Conservation (phyloP, 768 basidiomycete genomes). For the Russula brevipes region DNA sequence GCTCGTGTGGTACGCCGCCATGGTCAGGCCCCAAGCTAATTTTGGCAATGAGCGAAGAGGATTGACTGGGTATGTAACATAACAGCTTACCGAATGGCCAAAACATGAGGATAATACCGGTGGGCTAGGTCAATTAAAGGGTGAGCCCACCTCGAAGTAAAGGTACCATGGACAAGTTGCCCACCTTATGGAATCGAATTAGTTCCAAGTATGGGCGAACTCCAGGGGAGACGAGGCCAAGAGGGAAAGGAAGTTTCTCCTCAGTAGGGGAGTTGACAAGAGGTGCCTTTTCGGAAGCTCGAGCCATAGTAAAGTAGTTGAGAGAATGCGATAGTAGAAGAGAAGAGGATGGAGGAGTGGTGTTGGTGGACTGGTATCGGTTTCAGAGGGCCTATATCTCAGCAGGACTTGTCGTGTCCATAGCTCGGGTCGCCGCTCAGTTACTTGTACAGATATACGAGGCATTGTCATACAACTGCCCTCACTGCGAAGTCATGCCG, state of each 20-base stretch:
- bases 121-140: background rate
- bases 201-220: conserved; percentile 26
- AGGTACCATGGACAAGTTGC: background rate
- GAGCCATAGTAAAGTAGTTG: conserved; percentile 3
- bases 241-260: conserved; percentile 25
- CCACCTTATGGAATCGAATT: conserved; percentile 22
- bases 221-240: conserved; percentile 21
- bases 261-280: conserved; percentile 10
- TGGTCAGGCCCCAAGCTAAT: conserved; percentile 26
- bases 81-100: conserved; percentile 12
- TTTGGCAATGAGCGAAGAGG: background rate
- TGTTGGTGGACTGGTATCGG: background rate
- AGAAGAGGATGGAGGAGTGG: background rate
- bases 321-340: conserved; percentile 1
- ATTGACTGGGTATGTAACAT: background rate
- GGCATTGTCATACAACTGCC: too few species aligned
- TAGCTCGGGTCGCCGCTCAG: too few species aligned
- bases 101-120: conserved; percentile 22
- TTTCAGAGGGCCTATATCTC: too few species aligned
- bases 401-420: too few species aligned
- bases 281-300: conserved; percentile 7
- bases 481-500: too few species aligned
- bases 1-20: conserved; percentile 23
- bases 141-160: background rate
- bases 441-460: too few species aligned